A percentile compares a stretch with the other conserved stretches of the same genome.
These are phyloP conservation scores for Penicillium paxilli DNA, from an alignment of 495 filamentous ascomycete species.

Conservation along the genomic window DNA sequence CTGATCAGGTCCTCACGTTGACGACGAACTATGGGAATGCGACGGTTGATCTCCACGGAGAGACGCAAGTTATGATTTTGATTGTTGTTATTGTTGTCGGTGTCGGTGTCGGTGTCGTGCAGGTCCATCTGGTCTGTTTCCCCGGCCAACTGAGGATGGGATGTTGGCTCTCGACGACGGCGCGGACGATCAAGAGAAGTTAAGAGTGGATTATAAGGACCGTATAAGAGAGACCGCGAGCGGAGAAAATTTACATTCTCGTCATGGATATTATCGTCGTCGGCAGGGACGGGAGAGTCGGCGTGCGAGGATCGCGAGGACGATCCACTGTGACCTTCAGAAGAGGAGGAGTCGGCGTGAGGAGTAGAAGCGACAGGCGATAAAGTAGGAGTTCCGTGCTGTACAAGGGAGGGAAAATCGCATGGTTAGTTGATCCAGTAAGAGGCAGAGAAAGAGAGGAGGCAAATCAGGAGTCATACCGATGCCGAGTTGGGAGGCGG, in stretches of 20 bases:
- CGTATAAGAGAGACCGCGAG: slow-evolving; percentile 33
- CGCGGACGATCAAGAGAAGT: slow-evolving; percentile 37
- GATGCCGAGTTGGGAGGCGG: slow-evolving; percentile 32
- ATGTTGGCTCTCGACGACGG: slow-evolving; percentile 33
- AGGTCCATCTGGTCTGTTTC: slow-evolving; percentile 44
- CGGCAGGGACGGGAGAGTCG: slow-evolving; percentile 41
- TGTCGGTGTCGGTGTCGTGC: slow-evolving; percentile 41
- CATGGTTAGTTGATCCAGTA: too few species aligned
- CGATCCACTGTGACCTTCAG: not conserved
- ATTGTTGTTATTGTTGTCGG: too few species aligned
- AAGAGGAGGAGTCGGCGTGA: slow-evolving; percentile 15
- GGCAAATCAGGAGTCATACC: slow-evolving; percentile 11
- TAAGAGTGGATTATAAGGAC: slow-evolving; percentile 27
- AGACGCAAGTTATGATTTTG: slow-evolving; percentile 22
- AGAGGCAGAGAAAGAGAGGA: too few species aligned
- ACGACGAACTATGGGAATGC: slow-evolving; percentile 42
- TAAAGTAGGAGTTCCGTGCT: slow-evolving; percentile 35
- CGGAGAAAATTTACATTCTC: slow-evolving; percentile 62
- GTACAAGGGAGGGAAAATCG: too few species aligned
- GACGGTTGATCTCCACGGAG: slow-evolving; percentile 42
- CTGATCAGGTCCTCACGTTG: slow-evolving; percentile 23
- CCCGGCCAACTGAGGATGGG: slow-evolving; percentile 25
- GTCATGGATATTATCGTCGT: slow-evolving; percentile 55
- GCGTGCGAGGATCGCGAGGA: slow-evolving; percentile 37
- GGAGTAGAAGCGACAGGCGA: slow-evolving; percentile 26